A percentile compares a stretch with the other conserved stretches of the same genome.
phyloP scores from a whole-genome alignment of 257 asterid genomes.

The Lycium ferocissimum region DNA sequence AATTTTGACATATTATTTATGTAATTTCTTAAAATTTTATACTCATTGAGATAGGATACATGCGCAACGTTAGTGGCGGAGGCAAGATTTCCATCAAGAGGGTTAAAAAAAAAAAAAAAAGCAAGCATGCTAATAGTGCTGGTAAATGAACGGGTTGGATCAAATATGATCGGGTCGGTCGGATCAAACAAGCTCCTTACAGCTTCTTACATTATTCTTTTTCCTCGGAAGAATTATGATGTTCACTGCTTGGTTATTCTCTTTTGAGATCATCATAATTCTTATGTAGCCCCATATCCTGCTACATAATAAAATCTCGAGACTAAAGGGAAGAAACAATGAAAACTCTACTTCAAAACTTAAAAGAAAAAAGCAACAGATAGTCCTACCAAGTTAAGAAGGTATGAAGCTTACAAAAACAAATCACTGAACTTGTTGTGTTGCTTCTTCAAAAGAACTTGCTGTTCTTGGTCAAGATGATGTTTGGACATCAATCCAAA shows the following conservation, averaged over 20 bases:
- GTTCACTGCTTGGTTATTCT: slow-evolving; percentile 47
- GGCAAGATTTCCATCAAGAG: no score
- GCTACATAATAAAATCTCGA: neutral
- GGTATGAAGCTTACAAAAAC: no score
- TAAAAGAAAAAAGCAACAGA: neutral
- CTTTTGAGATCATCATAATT: slow-evolving; percentile 53
- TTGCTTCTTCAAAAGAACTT: slow-evolving; percentile 38
- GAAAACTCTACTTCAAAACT: neutral
- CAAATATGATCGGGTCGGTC: no score
- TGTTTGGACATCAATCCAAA: slow-evolving; percentile 2
- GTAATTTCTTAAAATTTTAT: no score
- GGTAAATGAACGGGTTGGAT: no score
- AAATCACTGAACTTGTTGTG: no score
- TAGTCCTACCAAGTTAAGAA: no score
- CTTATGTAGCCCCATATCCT: slow-evolving; percentile 46
- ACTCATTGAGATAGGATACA: no score
- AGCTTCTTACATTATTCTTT: slow-evolving; percentile 32
- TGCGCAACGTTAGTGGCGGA: no score
- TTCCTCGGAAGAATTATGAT: slow-evolving; percentile 33
- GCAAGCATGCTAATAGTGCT: no score
- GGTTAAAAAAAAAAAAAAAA: no score
- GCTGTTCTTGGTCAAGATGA: slow-evolving; percentile 31
- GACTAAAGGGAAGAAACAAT: neutral
- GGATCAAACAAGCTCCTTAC: neutral
- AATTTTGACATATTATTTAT: no score